Evolutionary conservation across 2,329 filamentous ascomycete species (phyloP).

Genomic region (Aspergillus sp.): DNA sequence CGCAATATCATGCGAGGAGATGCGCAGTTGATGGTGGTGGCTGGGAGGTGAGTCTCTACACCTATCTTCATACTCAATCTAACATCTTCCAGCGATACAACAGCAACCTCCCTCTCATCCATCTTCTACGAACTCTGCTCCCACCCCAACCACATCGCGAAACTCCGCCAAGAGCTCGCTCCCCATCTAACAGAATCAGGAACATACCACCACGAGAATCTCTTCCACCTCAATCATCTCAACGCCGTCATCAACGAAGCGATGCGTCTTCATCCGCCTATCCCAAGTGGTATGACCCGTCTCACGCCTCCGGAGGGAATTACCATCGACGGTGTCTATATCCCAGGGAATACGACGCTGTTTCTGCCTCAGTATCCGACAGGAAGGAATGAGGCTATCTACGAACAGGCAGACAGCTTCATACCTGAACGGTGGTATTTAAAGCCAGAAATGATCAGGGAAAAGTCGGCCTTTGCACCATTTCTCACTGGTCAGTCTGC

Average conservation of each 20-base stretch:
- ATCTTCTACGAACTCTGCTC: conserved; percentile 1
- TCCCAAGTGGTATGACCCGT: conserved; percentile 11
- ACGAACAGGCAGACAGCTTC: too few species aligned
- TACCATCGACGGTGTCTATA: conserved; percentile 9
- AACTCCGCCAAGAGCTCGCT: neutral
- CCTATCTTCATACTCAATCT: neutral
- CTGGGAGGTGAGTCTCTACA: neutral
- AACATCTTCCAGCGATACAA: conserved; percentile 2
- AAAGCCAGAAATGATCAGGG: too few species aligned
- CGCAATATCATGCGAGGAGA: neutral
- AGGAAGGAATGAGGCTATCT: too few species aligned
- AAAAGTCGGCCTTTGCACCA: too few species aligned
- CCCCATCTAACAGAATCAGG: neutral
- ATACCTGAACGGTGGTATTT: too few species aligned
- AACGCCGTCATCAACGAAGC: conserved; percentile 17
- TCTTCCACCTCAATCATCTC: conserved; percentile 1
- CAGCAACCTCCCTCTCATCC: neutral
- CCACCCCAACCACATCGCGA: neutral
- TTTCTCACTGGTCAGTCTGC: too few species aligned
- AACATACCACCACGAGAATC: neutral
- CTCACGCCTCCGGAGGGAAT: conserved; percentile 13
- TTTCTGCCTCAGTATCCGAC: too few species aligned
- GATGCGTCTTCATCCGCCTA: conserved; percentile 17
- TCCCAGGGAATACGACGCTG: conserved; percentile 8
- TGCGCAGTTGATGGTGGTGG: neutral